Percentiles rank a stretch among this genome's conserved stretches.
Evolutionary conservation across 257 asterid genomes (phyloP).

Genomic region (Hygrophila difformis): DNA sequence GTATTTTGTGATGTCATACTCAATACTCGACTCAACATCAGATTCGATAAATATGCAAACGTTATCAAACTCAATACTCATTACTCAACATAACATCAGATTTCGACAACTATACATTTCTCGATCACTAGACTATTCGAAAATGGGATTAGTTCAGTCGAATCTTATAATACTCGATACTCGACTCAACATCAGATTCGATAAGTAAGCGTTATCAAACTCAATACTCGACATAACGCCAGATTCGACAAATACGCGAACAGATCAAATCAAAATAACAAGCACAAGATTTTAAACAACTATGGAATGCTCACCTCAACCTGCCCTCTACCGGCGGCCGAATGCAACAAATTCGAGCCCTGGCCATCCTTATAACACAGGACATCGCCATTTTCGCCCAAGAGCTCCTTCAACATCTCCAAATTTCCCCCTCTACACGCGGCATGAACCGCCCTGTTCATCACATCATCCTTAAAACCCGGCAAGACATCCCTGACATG

Average conservation of each 20-base stretch:
- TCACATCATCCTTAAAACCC: constrained; percentile 44
- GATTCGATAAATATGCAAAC: too few relatives aligned
- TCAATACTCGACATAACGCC: too few relatives aligned
- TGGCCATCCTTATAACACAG: constrained; percentile 57
- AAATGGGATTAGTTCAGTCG: too few relatives aligned
- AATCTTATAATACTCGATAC: too few relatives aligned
- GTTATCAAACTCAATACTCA: too few relatives aligned
- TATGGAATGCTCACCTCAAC: constrained; percentile 55
- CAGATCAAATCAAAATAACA: not conserved
- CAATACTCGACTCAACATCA: too few relatives aligned
- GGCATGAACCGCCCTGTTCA: constrained; percentile 72
- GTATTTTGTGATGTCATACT: too few relatives aligned
- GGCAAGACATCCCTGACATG: constrained; percentile 24
- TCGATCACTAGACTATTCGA: too few relatives aligned
- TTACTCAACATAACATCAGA: too few relatives aligned
- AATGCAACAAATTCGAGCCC: constrained; percentile 72
- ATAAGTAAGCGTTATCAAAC: too few relatives aligned
- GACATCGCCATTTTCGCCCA: constrained; percentile 44
- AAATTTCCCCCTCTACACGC: constrained; percentile 82
- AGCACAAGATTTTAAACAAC: not conserved
- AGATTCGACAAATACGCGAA: not conserved
- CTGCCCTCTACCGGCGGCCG: constrained; percentile 75
- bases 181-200: too few relatives aligned
- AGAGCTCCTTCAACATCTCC: constrained; percentile 51
- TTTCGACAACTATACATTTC: too few relatives aligned